Evolutionary conservation across 2,329 filamentous ascomycete genomes (phyloP).

Genomic region (Fusarium setosum): DNA sequence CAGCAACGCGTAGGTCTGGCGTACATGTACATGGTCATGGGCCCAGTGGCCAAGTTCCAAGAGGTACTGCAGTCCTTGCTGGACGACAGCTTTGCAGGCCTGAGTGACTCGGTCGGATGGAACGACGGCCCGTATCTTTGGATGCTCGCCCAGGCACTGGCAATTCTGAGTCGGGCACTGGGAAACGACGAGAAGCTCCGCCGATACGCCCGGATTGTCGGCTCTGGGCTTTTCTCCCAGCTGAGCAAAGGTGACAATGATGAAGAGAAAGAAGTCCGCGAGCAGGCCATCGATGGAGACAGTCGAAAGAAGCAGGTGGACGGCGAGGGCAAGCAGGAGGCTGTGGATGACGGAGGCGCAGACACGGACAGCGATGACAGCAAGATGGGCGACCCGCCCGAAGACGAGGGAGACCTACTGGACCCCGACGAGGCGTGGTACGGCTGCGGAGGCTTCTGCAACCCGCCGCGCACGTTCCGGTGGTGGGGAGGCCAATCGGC

Average conservation of each 20-base stretch:
- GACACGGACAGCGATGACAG: not conserved
- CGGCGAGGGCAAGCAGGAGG: not conserved
- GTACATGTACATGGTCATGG: conserved; percentile 16
- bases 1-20: not conserved
- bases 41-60: conserved; percentile 2
- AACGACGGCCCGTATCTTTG: not conserved
- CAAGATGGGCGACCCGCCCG: not conserved
- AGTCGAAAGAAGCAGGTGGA: not conserved
- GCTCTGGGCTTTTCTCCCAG: not conserved
- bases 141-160: not conserved
- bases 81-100: not conserved
- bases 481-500: not conserved
- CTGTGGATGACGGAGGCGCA: not conserved
- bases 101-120: conserved; percentile 2
- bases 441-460: not conserved
- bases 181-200: not conserved
- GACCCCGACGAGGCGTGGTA: not conserved
- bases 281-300: not conserved
- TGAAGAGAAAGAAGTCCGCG: not conserved
- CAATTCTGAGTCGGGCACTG: not conserved
- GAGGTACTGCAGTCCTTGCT: not conserved
- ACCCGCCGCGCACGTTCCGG: fast-evolving
- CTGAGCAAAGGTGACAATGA: not conserved
- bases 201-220: not conserved
- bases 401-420: conserved; percentile 1